These are phyloP conservation scores for Fusarium foetens DNA, from an alignment of 2,329 filamentous ascomycete genomes.

Conservation along the genomic window DNA sequence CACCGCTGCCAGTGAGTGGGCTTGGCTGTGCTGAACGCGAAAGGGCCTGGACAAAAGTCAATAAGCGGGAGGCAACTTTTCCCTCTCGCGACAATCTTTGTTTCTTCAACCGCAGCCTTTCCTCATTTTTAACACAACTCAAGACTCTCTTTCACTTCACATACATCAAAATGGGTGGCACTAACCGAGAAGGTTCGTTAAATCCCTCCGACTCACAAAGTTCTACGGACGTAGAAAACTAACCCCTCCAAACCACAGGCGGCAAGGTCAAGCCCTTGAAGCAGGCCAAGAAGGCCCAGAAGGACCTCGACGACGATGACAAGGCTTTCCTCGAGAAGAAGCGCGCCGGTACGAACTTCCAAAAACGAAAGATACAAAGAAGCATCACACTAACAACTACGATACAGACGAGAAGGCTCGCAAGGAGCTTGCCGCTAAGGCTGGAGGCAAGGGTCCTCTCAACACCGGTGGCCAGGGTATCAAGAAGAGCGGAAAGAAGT, in stretches of 20 bases:
- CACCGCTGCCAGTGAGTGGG: constrained; percentile 22
- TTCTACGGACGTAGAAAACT: constrained; percentile 9
- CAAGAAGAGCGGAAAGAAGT: constrained; percentile 99
- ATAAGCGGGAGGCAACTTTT: constrained; percentile 43
- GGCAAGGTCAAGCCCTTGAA: constrained; percentile 89
- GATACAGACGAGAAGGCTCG: constrained; percentile 81
- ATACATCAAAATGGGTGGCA: constrained; percentile 51
- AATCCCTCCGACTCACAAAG: neutral
- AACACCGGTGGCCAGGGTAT: constrained; percentile 88
- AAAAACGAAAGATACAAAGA: fast-evolving
- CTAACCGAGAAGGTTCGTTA: constrained; percentile 52
- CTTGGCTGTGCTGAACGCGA: constrained; percentile 6
- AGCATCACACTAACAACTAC: constrained; percentile 17
- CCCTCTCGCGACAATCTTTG: constrained; percentile 34
- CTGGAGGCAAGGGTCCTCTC: constrained; percentile 87
- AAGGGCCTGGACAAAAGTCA: constrained; percentile 32
- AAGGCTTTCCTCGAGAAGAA: constrained; percentile 85
- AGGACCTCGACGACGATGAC: constrained; percentile 89
- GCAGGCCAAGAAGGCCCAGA: constrained; percentile 84
- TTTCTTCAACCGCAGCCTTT: constrained; percentile 22
- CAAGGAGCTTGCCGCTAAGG: constrained; percentile 84
- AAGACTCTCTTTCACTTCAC: constrained; percentile 9
- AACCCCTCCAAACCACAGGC: constrained; percentile 59
- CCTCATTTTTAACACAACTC: constrained; percentile 14
- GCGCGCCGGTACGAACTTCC: constrained; percentile 73